phyloP scores from a whole-genome alignment of 2,329 filamentous ascomycete species.

The Sporothrix brasiliensis region DNA sequence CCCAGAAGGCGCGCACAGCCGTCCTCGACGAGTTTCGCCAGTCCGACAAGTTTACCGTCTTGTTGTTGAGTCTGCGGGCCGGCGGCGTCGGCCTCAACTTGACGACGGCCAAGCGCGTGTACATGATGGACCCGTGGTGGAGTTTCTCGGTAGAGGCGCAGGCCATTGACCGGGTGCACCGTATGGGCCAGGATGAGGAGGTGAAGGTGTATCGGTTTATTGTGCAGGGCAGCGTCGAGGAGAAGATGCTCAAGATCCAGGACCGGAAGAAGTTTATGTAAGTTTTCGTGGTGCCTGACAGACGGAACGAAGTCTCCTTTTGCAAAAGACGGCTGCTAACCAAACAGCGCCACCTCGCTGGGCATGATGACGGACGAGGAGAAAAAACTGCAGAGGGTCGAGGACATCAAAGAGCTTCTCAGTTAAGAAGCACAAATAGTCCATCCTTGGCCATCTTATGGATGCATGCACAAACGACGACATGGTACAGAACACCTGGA shows the following conservation, averaged over 20 bases:
- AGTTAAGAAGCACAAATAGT: constrained; percentile 50
- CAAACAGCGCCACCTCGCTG: constrained; percentile 77
- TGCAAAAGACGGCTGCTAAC: neutral
- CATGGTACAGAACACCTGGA: neutral
- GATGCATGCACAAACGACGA: too few species aligned
- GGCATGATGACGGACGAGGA: constrained; percentile 96
- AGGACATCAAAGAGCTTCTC: constrained; percentile 90
- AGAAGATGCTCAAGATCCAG: constrained; percentile 90
- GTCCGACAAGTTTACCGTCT: constrained; percentile 65
- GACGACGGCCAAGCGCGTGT: constrained; percentile 85
- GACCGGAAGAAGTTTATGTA: constrained; percentile 95
- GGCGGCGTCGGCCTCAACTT: constrained; percentile 94
- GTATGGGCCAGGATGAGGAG: constrained; percentile 89
- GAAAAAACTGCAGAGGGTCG: constrained; percentile 84
- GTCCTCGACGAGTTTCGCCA: constrained; percentile 74
- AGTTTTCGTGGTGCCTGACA: constrained; percentile 44
- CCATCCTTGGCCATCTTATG: neutral
- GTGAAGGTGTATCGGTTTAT: constrained; percentile 89
- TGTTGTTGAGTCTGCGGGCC: constrained; percentile 82
- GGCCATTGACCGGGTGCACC: constrained; percentile 94
- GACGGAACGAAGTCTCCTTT: neutral
- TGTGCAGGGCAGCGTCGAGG: constrained; percentile 87
- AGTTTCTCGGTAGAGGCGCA: constrained; percentile 95
- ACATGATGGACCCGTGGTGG: constrained; percentile 99
- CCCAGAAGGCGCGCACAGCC: constrained; percentile 78